Percentiles rank a stretch among this genome's conserved stretches.
Conservation (phyloP, 345 rosid species). For the Lepidium aucheri region DNA sequence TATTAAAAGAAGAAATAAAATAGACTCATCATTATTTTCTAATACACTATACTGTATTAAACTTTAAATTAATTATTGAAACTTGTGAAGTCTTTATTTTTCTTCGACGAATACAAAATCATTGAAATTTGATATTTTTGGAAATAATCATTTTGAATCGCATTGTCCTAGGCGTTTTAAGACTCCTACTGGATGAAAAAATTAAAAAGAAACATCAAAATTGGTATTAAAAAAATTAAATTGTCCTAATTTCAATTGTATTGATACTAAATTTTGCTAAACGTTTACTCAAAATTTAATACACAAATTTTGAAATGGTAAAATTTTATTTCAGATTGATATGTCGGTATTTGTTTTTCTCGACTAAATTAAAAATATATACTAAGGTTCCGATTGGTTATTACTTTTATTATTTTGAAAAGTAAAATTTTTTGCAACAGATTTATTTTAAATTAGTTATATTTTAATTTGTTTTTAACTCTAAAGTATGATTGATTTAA, state of each 20-base stretch:
- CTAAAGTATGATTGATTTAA: too few relatives aligned
- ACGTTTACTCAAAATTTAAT: not conserved
- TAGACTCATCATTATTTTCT: not conserved
- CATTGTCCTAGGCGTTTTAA: not conserved
- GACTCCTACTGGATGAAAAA: not conserved
- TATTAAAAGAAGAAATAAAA: not conserved
- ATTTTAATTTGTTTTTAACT: too few relatives aligned
- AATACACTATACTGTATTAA: not conserved
- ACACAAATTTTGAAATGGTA: not conserved
- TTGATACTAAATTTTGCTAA: not conserved
- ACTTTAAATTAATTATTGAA: not conserved
- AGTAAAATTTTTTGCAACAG: too few relatives aligned
- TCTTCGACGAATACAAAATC: not conserved
- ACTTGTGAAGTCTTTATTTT: not conserved
- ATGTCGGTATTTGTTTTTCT: not conserved
- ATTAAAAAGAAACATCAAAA: not conserved
- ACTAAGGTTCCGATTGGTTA: too few relatives aligned
- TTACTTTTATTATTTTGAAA: too few relatives aligned
- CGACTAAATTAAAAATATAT: too few relatives aligned
- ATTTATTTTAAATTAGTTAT: too few relatives aligned
- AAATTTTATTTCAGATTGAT: not conserved
- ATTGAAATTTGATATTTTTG: not conserved
- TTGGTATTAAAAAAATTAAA: too few relatives aligned
- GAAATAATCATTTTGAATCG: not conserved
- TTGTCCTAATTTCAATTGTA: not conserved